Evolutionary conservation across 2,329 filamentous ascomycete species (phyloP).

Genomic region (Fusarium devonianum): DNA sequence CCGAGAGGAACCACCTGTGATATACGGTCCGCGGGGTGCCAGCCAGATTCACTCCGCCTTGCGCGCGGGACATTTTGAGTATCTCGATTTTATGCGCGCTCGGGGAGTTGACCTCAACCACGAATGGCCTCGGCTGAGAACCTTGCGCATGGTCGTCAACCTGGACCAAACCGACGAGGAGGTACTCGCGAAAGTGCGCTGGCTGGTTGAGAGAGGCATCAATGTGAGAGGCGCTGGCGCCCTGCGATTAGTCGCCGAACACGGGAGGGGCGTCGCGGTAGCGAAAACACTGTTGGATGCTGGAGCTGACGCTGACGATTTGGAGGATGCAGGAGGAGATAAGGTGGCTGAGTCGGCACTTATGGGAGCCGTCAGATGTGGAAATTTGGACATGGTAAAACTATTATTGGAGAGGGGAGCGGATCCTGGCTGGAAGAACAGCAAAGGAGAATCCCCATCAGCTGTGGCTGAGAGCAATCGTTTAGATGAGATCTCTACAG

Average conservation of each 20-base stretch:
- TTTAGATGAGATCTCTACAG: too few relatives aligned
- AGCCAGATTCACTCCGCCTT: not conserved
- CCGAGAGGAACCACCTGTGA: not conserved
- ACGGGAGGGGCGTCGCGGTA: not conserved
- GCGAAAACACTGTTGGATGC: not conserved
- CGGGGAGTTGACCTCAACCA: not conserved
- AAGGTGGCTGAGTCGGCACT: not conserved
- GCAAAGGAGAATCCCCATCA: too few relatives aligned
- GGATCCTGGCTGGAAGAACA: too few relatives aligned
- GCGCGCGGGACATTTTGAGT: not conserved
- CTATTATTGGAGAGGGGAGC: not conserved
- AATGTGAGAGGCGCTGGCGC: not conserved
- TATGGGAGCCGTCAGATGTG: not conserved
- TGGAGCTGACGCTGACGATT: conserved; percentile 1
- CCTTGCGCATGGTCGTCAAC: not conserved
- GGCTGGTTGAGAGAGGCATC: not conserved
- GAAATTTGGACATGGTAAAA: not conserved
- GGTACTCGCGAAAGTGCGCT: not conserved
- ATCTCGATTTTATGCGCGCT: conserved; percentile 1
- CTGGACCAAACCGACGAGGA: not conserved
- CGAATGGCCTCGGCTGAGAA: not conserved
- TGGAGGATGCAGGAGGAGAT: not conserved
- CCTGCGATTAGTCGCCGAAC: not conserved
- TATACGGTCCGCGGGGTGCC: not conserved
- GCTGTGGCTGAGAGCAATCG: too few relatives aligned